These are phyloP conservation scores for Myxozyma sirexii DNA, from an alignment of 805 yeast genomes.

Conservation along the genomic window DNA sequence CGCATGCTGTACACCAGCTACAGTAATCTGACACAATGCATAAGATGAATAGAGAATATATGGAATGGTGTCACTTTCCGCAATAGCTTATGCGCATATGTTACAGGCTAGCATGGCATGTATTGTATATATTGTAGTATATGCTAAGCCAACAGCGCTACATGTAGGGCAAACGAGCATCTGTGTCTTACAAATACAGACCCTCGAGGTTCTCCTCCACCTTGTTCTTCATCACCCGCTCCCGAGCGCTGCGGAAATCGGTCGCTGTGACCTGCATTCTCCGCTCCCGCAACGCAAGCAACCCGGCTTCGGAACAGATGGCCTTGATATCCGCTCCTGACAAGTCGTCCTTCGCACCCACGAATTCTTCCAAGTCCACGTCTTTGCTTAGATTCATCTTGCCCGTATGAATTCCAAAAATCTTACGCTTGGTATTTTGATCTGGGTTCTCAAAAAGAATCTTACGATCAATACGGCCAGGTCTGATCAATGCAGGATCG, in stretches of 20 bases:
- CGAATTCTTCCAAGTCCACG: conserved; percentile 85
- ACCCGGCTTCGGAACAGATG: conserved; percentile 95
- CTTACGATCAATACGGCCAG: conserved; percentile 96
- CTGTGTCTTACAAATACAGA: conserved; percentile 60
- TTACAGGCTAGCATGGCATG: too few relatives aligned
- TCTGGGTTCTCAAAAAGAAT: conserved; percentile 96
- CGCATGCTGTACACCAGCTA: too few relatives aligned
- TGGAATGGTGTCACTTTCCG: too few relatives aligned
- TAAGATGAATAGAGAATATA: too few relatives aligned
- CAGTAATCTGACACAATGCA: too few relatives aligned
- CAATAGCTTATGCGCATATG: too few relatives aligned
- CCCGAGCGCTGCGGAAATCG: conserved; percentile 91
- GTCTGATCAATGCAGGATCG: conserved; percentile 95
- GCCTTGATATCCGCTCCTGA: conserved; percentile 98
- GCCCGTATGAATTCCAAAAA: conserved; percentile 85
- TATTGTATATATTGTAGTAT: too few relatives aligned
- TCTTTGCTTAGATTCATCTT: conserved; percentile 90
- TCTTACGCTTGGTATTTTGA: conserved; percentile 87
- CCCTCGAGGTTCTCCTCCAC: conserved; percentile 96
- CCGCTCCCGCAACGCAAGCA: conserved; percentile 92
- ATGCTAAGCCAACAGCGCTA: too few relatives aligned
- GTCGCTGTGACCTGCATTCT: conserved; percentile 96
- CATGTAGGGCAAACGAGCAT: too few relatives aligned
- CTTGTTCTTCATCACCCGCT: conserved; percentile 92
- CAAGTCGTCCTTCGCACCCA: conserved; percentile 86